Percentiles rank a stretch among this genome's conserved stretches.
Evolutionary conservation across 2,329 filamentous ascomycete genomes (phyloP).

Genomic region (Fusarium sp.): DNA sequence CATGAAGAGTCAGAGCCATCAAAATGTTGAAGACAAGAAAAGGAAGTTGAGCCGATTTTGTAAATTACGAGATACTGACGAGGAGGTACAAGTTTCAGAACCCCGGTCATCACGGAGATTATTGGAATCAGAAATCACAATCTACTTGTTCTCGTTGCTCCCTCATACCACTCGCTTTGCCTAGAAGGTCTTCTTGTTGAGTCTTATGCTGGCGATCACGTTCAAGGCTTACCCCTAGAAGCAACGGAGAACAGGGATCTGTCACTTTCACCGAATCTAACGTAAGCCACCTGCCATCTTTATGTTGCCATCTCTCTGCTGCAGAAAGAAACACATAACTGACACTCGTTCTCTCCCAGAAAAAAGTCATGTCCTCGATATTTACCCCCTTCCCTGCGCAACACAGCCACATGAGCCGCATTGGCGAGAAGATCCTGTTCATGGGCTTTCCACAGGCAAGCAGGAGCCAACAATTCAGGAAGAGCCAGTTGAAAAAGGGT

Average conservation of each 20-base stretch:
- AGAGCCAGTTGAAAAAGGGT: slow-evolving; percentile 15
- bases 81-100: slow-evolving; percentile 4
- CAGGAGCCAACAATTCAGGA: not conserved
- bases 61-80: not conserved
- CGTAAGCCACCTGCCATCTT: not conserved
- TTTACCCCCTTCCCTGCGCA: not conserved
- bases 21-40: not conserved
- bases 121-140: not conserved
- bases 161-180: too few relatives aligned
- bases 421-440: slow-evolving; percentile 32
- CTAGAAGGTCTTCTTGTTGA: too few relatives aligned
- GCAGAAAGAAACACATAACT: not conserved
- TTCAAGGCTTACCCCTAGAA: too few relatives aligned
- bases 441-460: slow-evolving; percentile 27
- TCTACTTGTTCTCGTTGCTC: not conserved
- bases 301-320: too few relatives aligned
- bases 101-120: not conserved
- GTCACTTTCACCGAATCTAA: not conserved
- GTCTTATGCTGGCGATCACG: too few relatives aligned
- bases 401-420: not conserved
- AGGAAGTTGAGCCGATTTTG: not conserved
- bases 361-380: slow-evolving; percentile 10
- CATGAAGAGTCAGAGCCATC: too few relatives aligned
- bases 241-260: not conserved
- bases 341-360: not conserved